These are phyloP conservation scores for Verticillium isaacii DNA, from an alignment of 2,329 filamentous ascomycete genomes.

Conservation along the genomic window DNA sequence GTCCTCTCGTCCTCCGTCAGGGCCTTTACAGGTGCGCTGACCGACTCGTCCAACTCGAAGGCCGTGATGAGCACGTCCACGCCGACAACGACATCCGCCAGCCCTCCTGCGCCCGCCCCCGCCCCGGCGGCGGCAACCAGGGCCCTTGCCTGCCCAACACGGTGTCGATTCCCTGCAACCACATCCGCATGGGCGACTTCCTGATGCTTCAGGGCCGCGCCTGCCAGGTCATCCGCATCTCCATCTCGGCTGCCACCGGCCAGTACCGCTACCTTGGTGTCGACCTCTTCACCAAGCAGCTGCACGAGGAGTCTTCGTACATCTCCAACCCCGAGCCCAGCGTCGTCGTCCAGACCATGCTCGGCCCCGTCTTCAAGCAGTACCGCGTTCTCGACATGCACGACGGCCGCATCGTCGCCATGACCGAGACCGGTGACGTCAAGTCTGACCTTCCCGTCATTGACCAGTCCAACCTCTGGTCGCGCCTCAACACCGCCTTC, in stretches of 20 bases:
- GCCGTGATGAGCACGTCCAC: constrained; percentile 38
- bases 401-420: constrained; percentile 82
- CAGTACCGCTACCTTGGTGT: constrained; percentile 99
- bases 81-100: constrained; percentile 41
- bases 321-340: constrained; percentile 95
- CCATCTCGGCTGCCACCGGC: constrained; percentile 92
- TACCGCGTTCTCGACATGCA: constrained; percentile 98
- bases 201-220: constrained; percentile 97
- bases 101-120: constrained; percentile 25
- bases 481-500: constrained; percentile 77
- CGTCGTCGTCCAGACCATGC: constrained; percentile 98
- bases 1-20: constrained; percentile 46
- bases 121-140: constrained; percentile 19
- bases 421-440: constrained; percentile 98
- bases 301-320: constrained; percentile 98
- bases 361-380: constrained; percentile 99
- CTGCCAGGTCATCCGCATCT: constrained; percentile 99
- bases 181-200: constrained; percentile 98
- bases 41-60: constrained; percentile 43
- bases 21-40: constrained; percentile 54
- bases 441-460: constrained; percentile 93
- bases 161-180: constrained; percentile 98
- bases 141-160: constrained; percentile 61
- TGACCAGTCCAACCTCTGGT: constrained; percentile 87
- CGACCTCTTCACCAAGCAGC: constrained; percentile 99